These are phyloP conservation scores for Carex scoparia DNA, from an alignment of 176 grass and related monocot species.

Conservation along the genomic window DNA sequence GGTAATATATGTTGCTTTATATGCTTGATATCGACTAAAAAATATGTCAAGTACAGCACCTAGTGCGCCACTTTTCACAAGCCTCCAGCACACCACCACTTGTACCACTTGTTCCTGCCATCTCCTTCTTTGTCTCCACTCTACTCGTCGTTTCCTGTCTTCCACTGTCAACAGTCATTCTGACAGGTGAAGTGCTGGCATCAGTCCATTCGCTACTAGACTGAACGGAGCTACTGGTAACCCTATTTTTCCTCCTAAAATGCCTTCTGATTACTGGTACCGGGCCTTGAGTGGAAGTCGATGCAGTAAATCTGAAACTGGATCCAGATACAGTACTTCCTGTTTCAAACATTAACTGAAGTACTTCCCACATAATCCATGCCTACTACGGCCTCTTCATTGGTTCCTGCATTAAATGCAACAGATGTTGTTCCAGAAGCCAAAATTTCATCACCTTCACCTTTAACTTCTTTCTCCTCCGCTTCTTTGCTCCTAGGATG, in stretches of 20 bases:
- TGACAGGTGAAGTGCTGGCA: slow-evolving; percentile 28
- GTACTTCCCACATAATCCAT: not conserved
- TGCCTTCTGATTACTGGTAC: slow-evolving; percentile 29
- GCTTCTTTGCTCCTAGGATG: slow-evolving; percentile 12
- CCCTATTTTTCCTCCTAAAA: slow-evolving; percentile 72
- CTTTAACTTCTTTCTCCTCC: slow-evolving; percentile 20
- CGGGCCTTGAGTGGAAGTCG: slow-evolving; percentile 22
- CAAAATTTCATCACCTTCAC: slow-evolving; percentile 26
- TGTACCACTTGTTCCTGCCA: slow-evolving; percentile 24
- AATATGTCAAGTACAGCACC: slow-evolving; percentile 40
- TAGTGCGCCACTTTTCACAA: slow-evolving; percentile 88
- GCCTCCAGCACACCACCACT: slow-evolving; percentile 35
- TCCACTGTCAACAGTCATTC: not conserved
- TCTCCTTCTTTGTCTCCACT: slow-evolving; percentile 25
- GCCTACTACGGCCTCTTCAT: slow-evolving; percentile 23
- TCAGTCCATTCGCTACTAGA: slow-evolving; percentile 29
- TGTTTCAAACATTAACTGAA: not conserved
- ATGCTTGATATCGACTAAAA: slow-evolving; percentile 10
- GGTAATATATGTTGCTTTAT: not conserved
- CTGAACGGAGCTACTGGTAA: slow-evolving; percentile 23
- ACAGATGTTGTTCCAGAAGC: slow-evolving; percentile 33
- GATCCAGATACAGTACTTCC: not conserved
- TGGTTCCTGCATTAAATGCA: slow-evolving; percentile 21
- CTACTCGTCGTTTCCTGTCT: slow-evolving; percentile 31
- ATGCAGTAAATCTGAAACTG: slow-evolving; percentile 20